Conservation (phyloP, 2,329 filamentous ascomycete species). For the Albophoma yamanashiensis region DNA sequence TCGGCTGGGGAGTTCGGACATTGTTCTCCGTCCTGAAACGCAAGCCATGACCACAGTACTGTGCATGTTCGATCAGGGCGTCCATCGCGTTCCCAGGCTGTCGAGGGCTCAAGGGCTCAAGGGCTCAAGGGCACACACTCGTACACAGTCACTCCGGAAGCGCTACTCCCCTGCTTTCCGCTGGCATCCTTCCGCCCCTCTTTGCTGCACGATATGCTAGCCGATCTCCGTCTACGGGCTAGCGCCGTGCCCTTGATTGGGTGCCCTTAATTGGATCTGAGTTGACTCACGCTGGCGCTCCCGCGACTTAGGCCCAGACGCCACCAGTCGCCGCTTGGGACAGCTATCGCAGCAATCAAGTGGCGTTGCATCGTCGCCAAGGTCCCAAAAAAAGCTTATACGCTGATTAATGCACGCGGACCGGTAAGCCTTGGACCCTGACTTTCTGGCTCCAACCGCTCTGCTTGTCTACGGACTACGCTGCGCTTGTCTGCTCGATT, state of each 20-base stretch:
- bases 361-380: neutral
- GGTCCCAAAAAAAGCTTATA: neutral
- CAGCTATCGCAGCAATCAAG: neutral
- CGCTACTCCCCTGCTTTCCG: neutral
- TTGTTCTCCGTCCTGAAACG: neutral
- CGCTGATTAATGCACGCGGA: neutral
- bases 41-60: neutral
- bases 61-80: neutral
- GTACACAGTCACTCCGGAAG: neutral
- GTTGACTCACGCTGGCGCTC: constrained; percentile 2
- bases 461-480: neutral
- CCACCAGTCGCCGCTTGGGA: neutral
- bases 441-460: neutral
- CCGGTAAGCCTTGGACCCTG: neutral
- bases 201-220: constrained; percentile 7
- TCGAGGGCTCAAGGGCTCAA: no score
- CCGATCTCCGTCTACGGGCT: constrained; percentile 8
- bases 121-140: no score
- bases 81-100: neutral
- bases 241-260: constrained; percentile 4
- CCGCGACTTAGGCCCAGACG: neutral
- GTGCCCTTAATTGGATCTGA: neutral
- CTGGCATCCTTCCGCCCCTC: neutral
- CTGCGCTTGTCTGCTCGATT: no score
- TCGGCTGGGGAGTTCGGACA: neutral